Base-by-base conservation (phyloP, 192 early-diverging fungal species). In the Podila epigama region DNA sequence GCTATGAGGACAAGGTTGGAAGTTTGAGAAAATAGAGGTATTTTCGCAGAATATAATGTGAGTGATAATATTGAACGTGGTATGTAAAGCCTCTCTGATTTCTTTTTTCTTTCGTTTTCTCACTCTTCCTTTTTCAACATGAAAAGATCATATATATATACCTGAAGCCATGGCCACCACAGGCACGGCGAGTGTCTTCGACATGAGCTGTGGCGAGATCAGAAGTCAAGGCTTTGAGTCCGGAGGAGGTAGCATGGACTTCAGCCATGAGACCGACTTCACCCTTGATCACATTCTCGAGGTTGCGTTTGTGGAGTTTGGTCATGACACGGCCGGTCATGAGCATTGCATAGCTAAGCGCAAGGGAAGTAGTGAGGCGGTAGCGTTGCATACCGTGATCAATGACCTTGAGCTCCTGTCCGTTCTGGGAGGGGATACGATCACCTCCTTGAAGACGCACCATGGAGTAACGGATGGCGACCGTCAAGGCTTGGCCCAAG, bases 311-410 rank as follows among this genome's bases (percentile, higher is more conserved):
- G 68, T 94, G 93, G 72, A 90, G 82, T 61, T 86, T 83, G 12
- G 36, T 79, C 80, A 94, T 90, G 62, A 91, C 91, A 55, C 85
- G 86, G 32, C 89, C 91, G 12, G 91, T 89, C 80, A 96, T 94
- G 70, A 89, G 84, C 87, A 94, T 89, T 3, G 94, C 92, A 81
- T 91, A 95, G 7, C 89, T 84, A 71, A 92, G 89, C 3, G 94
- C 90, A 67, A 96, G 83, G 42, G 92, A 82, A 7, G 92, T 92
- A 56, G 94, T 85, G 56, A 96, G 78, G 4, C 92, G 85, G 88
- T 92, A 87, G 69, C 94, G 91, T 81, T 94, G 94, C 64, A 93
- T 92, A 22, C 88, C 88, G 66, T 96, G 93, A 77, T 96, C 94
- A 50, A 96, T 80, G 44, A 96, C 81, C 80, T 91, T 92, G 68